Evolutionary conservation across 345 rosid genomes (phyloP).

Genomic region (Punica granatum): DNA sequence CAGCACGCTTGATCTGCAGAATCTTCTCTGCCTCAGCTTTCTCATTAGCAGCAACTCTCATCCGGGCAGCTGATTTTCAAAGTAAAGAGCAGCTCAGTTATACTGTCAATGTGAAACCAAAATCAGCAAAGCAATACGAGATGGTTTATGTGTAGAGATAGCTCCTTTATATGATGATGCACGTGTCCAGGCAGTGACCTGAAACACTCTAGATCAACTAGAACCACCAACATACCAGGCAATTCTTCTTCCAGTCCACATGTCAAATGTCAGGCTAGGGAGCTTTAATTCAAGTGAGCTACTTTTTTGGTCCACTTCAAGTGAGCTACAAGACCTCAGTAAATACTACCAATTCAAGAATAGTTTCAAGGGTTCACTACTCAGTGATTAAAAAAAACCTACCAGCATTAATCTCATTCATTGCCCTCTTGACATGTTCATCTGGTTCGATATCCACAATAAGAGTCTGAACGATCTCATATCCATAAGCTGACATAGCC

Average conservation of each 20-base stretch:
- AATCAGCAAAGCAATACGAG: background rate
- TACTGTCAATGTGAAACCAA: background rate
- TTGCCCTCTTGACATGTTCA: slow-evolving; percentile 66
- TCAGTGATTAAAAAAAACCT: background rate
- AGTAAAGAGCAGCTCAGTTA: background rate
- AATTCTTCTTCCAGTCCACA: no score
- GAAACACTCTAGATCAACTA: no score
- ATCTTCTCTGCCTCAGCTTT: slow-evolving; percentile 67
- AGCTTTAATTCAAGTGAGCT: no score
- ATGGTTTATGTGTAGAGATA: background rate
- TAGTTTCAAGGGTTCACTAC: background rate
- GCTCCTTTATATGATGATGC: background rate
- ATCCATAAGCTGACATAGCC: slow-evolving; percentile 81
- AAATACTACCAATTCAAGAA: background rate
- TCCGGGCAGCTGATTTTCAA: slow-evolving; percentile 32
- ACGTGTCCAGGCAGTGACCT: no score
- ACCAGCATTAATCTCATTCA: slow-evolving; percentile 83
- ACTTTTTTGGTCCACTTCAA: no score
- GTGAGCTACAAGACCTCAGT: no score
- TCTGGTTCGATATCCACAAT: slow-evolving; percentile 76
- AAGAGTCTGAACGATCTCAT: slow-evolving; percentile 71
- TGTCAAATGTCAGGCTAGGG: no score
- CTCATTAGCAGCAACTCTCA: slow-evolving; percentile 59
- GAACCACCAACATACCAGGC: no score
- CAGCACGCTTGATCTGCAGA: slow-evolving; percentile 59